These are phyloP conservation scores for Colletotrichum ledebouriae DNA, from an alignment of 2,329 filamentous ascomycete species.

Conservation along the genomic window DNA sequence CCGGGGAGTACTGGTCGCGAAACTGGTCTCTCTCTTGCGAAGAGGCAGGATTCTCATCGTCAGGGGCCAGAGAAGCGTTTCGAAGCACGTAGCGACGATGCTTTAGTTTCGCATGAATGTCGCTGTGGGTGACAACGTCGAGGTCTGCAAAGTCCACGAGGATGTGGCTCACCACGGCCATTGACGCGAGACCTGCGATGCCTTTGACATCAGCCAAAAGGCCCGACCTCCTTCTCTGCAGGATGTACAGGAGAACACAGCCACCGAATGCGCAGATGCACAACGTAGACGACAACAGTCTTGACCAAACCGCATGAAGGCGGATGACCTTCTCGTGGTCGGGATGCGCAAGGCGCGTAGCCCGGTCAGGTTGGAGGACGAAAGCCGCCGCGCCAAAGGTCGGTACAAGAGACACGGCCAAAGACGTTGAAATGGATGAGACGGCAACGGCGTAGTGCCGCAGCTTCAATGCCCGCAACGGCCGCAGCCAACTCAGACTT, in stretches of 20 bases:
- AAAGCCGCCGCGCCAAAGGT: slow-evolving; percentile 76
- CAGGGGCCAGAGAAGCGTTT: slow-evolving; percentile 78
- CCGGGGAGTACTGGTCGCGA: slow-evolving; percentile 62
- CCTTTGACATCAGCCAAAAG: slow-evolving; percentile 77
- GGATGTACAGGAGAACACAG: slow-evolving; percentile 69
- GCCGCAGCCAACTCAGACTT: slow-evolving; percentile 74
- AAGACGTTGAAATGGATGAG: slow-evolving; percentile 73
- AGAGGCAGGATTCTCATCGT: slow-evolving; percentile 62
- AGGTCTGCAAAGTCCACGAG: slow-evolving; percentile 80
- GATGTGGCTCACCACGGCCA: slow-evolving; percentile 81
- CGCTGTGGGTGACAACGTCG: slow-evolving; percentile 74
- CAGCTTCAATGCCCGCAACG: slow-evolving; percentile 71
- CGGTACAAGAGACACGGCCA: slow-evolving; percentile 77
- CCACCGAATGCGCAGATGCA: slow-evolving; percentile 70
- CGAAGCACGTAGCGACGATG: slow-evolving; percentile 76
- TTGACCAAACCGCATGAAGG: slow-evolving; percentile 71
- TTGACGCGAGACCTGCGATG: slow-evolving; percentile 80
- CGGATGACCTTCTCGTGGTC: slow-evolving; percentile 65
- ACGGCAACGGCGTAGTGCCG: slow-evolving; percentile 77
- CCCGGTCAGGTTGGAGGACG: slow-evolving; percentile 66
- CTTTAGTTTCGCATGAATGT: slow-evolving; percentile 78
- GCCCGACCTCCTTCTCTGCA: slow-evolving; percentile 74
- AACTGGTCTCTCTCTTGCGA: slow-evolving; percentile 60
- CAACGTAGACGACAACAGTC: slow-evolving; percentile 70
- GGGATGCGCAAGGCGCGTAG: slow-evolving; percentile 57